These are phyloP conservation scores for Omphalea diandra DNA, from an alignment of 441 rosid species.

Conservation along the genomic window DNA sequence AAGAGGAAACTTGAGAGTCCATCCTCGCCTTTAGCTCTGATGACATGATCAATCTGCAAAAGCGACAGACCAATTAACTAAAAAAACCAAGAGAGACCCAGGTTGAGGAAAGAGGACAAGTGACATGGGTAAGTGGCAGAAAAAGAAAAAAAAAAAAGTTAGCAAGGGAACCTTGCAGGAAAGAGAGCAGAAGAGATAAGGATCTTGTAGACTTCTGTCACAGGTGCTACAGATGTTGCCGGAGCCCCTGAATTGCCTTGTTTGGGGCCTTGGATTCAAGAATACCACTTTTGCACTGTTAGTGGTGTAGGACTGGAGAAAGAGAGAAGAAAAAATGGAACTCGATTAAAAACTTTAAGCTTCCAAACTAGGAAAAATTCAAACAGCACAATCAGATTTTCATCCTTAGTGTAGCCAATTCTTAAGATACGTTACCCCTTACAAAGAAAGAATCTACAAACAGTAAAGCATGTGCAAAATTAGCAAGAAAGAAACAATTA, in stretches of 20 bases:
- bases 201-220: slow-evolving; percentile 69
- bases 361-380: background rate
- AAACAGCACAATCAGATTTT: background rate
- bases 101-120: background rate
- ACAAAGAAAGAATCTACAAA: background rate
- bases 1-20: slow-evolving; percentile 58
- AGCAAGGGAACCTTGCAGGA: slow-evolving; percentile 68
- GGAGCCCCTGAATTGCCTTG: slow-evolving; percentile 66
- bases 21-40: slow-evolving; percentile 49
- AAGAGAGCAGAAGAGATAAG: slow-evolving; percentile 75
- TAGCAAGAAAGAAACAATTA: background rate
- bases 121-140: background rate
- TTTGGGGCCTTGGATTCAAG: slow-evolving; percentile 70
- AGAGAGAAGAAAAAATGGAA: background rate
- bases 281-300: slow-evolving; percentile 85
- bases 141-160: background rate
- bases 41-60: slow-evolving; percentile 54
- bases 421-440: background rate
- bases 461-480: background rate
- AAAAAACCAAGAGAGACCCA: slow-evolving; percentile 17
- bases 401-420: background rate
- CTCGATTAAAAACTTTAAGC: background rate
- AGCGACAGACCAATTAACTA: background rate
- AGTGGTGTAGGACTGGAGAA: slow-evolving; percentile 63
- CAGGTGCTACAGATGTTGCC: slow-evolving; percentile 70